A percentile compares a stretch with the other conserved stretches of the same genome.
These are phyloP conservation scores for Coemansia asiatica DNA, from an alignment of 192 early-diverging fungal species.

Conservation along the genomic window DNA sequence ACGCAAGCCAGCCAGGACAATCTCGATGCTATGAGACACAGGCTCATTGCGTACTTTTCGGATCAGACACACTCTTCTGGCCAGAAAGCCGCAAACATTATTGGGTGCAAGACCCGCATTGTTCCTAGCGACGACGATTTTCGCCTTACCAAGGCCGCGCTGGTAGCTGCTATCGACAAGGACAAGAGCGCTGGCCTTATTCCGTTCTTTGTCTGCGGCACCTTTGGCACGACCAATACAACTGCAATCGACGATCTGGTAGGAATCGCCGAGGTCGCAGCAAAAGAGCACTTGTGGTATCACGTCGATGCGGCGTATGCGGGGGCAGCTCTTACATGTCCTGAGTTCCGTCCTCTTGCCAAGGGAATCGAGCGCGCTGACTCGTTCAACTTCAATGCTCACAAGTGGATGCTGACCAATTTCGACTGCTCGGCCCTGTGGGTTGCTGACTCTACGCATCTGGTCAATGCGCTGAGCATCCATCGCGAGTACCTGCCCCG, in stretches of 20 bases:
- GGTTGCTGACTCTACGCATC: constrained; percentile 53
- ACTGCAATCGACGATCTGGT: constrained; percentile 58
- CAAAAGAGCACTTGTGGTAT: constrained; percentile 55
- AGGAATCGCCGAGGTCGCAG: constrained; percentile 56
- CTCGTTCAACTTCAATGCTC: constrained; percentile 63
- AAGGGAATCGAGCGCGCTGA: constrained; percentile 58
- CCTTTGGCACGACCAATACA: constrained; percentile 65
- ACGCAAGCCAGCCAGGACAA: constrained; percentile 35
- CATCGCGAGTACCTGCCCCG: constrained; percentile 57
- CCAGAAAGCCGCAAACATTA: constrained; percentile 59
- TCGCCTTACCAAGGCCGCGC: constrained; percentile 45
- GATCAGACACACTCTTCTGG: constrained; percentile 63
- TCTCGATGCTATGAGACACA: constrained; percentile 15
- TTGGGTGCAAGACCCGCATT: constrained; percentile 40
- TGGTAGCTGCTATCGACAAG: constrained; percentile 48
- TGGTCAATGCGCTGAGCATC: constrained; percentile 58
- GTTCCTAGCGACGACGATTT: constrained; percentile 48
- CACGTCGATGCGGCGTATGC: constrained; percentile 71
- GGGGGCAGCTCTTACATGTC: constrained; percentile 59
- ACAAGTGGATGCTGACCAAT: constrained; percentile 67
- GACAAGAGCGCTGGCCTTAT: constrained; percentile 59
- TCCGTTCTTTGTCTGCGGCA: constrained; percentile 64
- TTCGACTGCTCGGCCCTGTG: constrained; percentile 67
- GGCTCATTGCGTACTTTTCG: constrained; percentile 62
- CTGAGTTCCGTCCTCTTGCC: constrained; percentile 57